These are phyloP conservation scores for Aechmea fasciata DNA, from an alignment of 176 grass and related monocot genomes.

Conservation along the genomic window DNA sequence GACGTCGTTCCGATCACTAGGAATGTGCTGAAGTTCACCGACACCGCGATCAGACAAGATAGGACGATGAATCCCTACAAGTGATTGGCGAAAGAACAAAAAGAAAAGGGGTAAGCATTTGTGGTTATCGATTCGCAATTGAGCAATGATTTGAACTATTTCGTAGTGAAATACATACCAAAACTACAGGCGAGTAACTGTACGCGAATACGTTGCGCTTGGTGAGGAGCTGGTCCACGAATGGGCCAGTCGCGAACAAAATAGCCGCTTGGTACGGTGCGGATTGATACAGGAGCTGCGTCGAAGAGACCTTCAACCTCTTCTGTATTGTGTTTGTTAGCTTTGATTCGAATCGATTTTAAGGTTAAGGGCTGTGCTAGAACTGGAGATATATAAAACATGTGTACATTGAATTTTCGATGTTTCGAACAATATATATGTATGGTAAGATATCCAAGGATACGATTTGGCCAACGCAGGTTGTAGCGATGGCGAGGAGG, in stretches of 20 bases:
- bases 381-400: background rate
- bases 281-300: constrained; percentile 88
- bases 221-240: constrained; percentile 83
- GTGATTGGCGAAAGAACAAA: constrained; percentile 21
- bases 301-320: constrained; percentile 93
- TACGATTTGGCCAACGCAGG: constrained; percentile 99
- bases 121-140: background rate
- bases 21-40: constrained; percentile 98
- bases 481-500: constrained; percentile 81
- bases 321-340: constrained; percentile 99
- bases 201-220: constrained; percentile 75
- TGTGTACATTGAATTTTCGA: background rate
- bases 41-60: constrained; percentile 95
- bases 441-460: constrained; percentile 25
- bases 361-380: constrained; percentile 27
- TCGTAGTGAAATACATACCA: constrained; percentile 45
- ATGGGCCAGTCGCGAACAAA: constrained; percentile 83
- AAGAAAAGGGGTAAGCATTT: background rate
- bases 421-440: background rate
- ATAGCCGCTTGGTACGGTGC: constrained; percentile 86
- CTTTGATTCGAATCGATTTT: constrained; percentile 43
- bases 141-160: background rate
- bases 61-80: constrained; percentile 89
- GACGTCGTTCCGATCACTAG: constrained; percentile 96
- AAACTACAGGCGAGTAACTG: constrained; percentile 59